These are phyloP conservation scores for Tetrahymena thermophila DNA, from an alignment of 73 alveolate genomes.

Conservation along the genomic window DNA sequence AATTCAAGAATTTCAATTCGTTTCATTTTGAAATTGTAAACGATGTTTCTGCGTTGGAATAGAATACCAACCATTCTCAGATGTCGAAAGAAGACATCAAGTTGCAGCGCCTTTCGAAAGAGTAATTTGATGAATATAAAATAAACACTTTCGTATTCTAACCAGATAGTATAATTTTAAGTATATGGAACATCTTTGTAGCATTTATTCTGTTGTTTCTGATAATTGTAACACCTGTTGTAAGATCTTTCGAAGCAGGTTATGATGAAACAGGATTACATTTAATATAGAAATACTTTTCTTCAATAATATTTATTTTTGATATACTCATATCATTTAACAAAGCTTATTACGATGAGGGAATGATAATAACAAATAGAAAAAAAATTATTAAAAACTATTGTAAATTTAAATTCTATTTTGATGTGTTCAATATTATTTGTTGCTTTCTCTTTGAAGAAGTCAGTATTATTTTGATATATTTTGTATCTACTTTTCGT, in stretches of 20 bases:
- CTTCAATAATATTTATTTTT: not conserved
- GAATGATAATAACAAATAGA: not conserved
- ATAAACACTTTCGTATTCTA: not conserved
- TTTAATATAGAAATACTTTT: not conserved
- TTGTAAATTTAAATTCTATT: not conserved
- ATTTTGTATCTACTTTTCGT: not conserved
- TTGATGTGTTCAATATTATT: not conserved
- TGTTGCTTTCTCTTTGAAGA: not conserved
- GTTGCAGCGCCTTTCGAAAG: not conserved
- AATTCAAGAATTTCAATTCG: not conserved
- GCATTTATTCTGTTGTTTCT: not conserved
- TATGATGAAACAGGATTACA: not conserved
- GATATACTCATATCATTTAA: not conserved
- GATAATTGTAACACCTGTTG: not conserved
- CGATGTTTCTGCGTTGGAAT: not conserved
- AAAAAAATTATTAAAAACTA: not conserved
- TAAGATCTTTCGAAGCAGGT: not conserved
- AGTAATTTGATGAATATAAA: not conserved
- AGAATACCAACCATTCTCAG: not conserved
- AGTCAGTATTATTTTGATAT: not conserved
- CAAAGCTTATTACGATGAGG: not conserved
- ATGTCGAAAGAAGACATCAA: not conserved
- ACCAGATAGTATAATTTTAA: not conserved
- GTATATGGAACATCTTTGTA: not conserved
- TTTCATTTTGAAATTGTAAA: not conserved